These are phyloP conservation scores for Vitis cinerea DNA, from an alignment of 164 flowering plant species.

Conservation along the genomic window DNA sequence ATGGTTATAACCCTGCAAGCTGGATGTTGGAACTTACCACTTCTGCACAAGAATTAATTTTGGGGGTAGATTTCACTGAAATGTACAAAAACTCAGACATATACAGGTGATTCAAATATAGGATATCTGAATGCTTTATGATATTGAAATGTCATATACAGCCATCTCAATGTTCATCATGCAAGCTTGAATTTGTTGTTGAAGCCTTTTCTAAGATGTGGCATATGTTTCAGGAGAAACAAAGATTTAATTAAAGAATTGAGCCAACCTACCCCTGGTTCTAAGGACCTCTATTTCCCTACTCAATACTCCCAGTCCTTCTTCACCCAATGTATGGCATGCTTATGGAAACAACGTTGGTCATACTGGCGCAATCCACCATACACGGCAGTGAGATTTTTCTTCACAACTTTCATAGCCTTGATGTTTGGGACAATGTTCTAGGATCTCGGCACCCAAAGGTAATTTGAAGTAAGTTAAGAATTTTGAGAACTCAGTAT, in stretches of 20 bases:
- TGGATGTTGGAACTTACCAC: conserved; percentile 48
- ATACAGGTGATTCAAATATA: conserved; percentile 10
- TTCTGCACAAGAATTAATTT: conserved; percentile 26
- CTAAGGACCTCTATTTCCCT: conserved; percentile 46
- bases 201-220: background rate
- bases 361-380: conserved; percentile 59
- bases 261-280: conserved; percentile 36
- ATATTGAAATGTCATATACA: too few relatives aligned
- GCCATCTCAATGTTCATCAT: too few relatives aligned
- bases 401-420: conserved; percentile 48
- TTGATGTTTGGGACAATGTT: conserved; percentile 52
- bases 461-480: conserved; percentile 8
- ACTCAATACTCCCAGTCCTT: conserved; percentile 47
- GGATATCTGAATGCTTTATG: too few relatives aligned
- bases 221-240: conserved; percentile 41
- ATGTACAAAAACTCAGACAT: conserved; percentile 32
- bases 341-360: conserved; percentile 54
- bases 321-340: conserved; percentile 44
- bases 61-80: conserved; percentile 38
- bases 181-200: background rate
- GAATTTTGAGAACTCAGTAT: too few relatives aligned
- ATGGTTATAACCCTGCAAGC: conserved; percentile 47
- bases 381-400: conserved; percentile 49
- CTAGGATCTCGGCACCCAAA: conserved; percentile 40
- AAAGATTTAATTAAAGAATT: conserved; percentile 44